Percentiles rank a stretch among this genome's conserved stretches.
phyloP scores from a whole-genome alignment of 768 basidiomycete species.

The Xerocomellus dryophilus region DNA sequence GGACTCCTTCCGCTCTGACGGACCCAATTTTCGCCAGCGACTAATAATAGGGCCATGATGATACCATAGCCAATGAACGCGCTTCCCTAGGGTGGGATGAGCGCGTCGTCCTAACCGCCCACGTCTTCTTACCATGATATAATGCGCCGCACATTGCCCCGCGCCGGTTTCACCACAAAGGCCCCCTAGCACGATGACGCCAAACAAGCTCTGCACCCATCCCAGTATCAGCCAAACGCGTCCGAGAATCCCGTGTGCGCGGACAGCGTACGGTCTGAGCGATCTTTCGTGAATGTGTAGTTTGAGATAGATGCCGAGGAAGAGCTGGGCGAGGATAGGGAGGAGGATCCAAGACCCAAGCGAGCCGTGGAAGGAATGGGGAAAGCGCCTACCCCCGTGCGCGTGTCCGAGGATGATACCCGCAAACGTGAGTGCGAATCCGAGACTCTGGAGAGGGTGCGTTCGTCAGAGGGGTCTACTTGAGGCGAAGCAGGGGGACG shows the following conservation, averaged over 20 bases:
- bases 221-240: slow-evolving; percentile 81
- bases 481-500: neutral
- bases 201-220: slow-evolving; percentile 89
- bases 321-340: slow-evolving; percentile 64
- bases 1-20: slow-evolving; percentile 67
- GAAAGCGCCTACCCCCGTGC: slow-evolving; percentile 80
- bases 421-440: slow-evolving; percentile 63
- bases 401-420: slow-evolving; percentile 83
- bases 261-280: slow-evolving; percentile 67
- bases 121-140: slow-evolving; percentile 58
- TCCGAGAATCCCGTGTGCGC: slow-evolving; percentile 74
- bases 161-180: slow-evolving; percentile 74
- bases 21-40: slow-evolving; percentile 77
- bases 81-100: slow-evolving; percentile 49
- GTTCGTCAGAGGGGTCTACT: neutral
- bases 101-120: slow-evolving; percentile 8
- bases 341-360: slow-evolving; percentile 52
- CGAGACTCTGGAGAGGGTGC: slow-evolving; percentile 47
- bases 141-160: slow-evolving; percentile 86
- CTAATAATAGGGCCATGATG: slow-evolving; percentile 74
- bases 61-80: slow-evolving; percentile 87
- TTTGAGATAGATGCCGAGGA: slow-evolving; percentile 86
- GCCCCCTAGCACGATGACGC: slow-evolving; percentile 66
- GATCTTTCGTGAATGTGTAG: slow-evolving; percentile 82
- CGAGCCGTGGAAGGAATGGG: slow-evolving; percentile 68